Conservation (phyloP, 345 rosid species). For the Eucalyptus camaldulensis region DNA sequence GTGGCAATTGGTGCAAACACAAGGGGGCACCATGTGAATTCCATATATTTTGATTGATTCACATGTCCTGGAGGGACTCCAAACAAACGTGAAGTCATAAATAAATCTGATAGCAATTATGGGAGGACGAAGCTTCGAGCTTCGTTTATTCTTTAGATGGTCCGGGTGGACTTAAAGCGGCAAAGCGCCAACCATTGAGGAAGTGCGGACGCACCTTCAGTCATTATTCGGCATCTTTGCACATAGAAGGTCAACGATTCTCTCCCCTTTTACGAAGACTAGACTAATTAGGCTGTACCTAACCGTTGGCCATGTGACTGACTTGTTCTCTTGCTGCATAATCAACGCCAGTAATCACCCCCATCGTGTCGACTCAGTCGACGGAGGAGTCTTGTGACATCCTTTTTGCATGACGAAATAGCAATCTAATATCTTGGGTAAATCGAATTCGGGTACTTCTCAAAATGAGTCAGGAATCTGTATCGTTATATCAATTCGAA, state of each 20-base stretch:
- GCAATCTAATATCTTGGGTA: accelerated
- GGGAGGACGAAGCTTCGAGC: not conserved
- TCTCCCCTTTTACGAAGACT: not conserved
- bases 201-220: not conserved
- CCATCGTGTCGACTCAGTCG: not conserved
- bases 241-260: not conserved
- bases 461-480: accelerated
- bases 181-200: not conserved
- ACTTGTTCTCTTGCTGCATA: not conserved
- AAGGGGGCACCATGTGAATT: not conserved
- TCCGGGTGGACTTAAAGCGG: not conserved
- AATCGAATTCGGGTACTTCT: not conserved
- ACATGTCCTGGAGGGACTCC: not conserved
- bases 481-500: not conserved
- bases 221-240: not conserved
- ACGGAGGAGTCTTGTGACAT: accelerated
- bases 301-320: not conserved
- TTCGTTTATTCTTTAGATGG: not conserved
- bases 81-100: not conserved
- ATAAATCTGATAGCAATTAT: not conserved
- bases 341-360: not conserved
- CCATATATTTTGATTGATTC: not conserved
- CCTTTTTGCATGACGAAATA: not conserved
- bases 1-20: not conserved
- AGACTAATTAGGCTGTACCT: not conserved